Evolutionary conservation across 345 rosid species (phyloP).

Genomic region (Adansonia digitata): DNA sequence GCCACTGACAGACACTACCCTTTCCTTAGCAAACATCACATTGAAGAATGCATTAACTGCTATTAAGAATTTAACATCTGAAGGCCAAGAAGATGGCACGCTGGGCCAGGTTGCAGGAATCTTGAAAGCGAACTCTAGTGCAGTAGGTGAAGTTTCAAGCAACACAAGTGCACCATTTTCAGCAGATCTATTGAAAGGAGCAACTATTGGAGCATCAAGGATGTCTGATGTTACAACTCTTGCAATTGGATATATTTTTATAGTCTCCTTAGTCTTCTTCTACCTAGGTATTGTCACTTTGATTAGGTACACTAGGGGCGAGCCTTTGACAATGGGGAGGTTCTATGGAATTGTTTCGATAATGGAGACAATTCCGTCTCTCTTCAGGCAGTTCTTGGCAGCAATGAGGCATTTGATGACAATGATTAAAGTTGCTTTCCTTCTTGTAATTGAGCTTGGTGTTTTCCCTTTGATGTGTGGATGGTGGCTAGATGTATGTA

Average conservation of each 20-base stretch:
- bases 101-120: conserved; percentile 56
- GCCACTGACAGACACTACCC: conserved; percentile 64
- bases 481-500: conserved; percentile 98
- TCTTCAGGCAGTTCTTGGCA: conserved; percentile 85
- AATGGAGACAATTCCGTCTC: conserved; percentile 81
- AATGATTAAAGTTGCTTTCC: conserved; percentile 98
- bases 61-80: conserved; percentile 73
- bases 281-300: conserved; percentile 78
- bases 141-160: conserved; percentile 46
- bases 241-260: conserved; percentile 83
- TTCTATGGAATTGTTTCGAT: conserved; percentile 80
- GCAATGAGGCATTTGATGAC: conserved; percentile 99
- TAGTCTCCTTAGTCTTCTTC: conserved; percentile 64
- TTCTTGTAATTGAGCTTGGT: conserved; percentile 95
- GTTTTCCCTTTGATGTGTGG: conserved; percentile 99
- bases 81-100: conserved; percentile 52
- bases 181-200: conserved; percentile 59
- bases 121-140: conserved; percentile 61
- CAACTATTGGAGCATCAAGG: conserved; percentile 59
- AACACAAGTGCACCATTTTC: conserved; percentile 48
- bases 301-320: conserved; percentile 92
- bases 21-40: conserved; percentile 66
- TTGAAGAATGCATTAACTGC: conserved; percentile 66
- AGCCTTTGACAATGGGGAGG: conserved; percentile 81
- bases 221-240: conserved; percentile 95